A percentile compares a stretch with the other conserved stretches of the same genome.
Conservation (phyloP, 257 asterid genomes). For the Eucommia ulmoides region DNA sequence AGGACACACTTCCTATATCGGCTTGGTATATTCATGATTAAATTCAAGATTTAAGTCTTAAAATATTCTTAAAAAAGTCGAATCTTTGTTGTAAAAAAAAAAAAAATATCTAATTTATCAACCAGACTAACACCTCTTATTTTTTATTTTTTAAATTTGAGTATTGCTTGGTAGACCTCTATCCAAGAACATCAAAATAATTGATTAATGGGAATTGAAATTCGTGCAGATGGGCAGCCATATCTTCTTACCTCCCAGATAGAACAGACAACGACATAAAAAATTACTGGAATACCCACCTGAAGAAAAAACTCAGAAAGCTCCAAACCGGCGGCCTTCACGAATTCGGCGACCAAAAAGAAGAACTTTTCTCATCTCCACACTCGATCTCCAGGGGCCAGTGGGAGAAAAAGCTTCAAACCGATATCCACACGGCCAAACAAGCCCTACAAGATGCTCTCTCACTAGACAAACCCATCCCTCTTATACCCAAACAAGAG, state of each 20-base stretch:
- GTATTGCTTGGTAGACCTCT: too few species aligned
- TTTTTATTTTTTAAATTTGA: too few species aligned
- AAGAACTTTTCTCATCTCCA: conserved; percentile 9
- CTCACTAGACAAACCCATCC: conserved; percentile 22
- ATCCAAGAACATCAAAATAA: too few species aligned
- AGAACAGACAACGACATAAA: conserved; percentile 95
- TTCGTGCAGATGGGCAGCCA: conserved; percentile 88
- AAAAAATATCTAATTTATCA: too few species aligned
- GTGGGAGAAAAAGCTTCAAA: conserved; percentile 80
- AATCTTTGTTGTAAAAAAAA: too few species aligned
- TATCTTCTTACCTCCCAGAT: conserved; percentile 88
- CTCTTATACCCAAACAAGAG: too few species aligned
- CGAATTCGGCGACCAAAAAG: conserved; percentile 3
- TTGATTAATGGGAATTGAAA: too few species aligned
- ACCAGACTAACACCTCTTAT: too few species aligned
- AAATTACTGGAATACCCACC: conserved; percentile 90
- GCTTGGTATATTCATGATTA: too few species aligned
- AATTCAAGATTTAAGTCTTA: too few species aligned
- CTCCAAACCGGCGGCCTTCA: conserved; percentile 14
- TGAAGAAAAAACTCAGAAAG: conserved; percentile 68
- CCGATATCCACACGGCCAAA: conserved; percentile 72
- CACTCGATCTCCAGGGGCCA: conserved; percentile 54
- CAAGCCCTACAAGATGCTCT: conserved; percentile 81
- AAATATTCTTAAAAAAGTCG: too few species aligned
- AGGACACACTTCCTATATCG: too few species aligned